Evolutionary conservation across 805 yeast species (phyloP).

Genomic region (Yarrowia hollandica): DNA sequence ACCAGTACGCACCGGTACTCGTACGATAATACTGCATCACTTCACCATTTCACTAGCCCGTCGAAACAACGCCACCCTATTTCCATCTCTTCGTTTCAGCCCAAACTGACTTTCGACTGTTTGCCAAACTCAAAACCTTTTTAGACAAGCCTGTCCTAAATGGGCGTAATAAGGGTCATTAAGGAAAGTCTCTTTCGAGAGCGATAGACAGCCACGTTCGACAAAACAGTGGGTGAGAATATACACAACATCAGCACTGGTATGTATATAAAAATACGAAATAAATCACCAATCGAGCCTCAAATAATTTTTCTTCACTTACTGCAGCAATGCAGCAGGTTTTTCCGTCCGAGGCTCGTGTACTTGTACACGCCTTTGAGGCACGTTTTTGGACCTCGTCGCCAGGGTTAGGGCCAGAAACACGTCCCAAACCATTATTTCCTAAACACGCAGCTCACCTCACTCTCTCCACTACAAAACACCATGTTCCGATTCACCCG

Average conservation of each 20-base stretch:
- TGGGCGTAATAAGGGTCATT: neutral
- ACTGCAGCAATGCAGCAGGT: neutral
- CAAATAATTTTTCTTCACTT: neutral
- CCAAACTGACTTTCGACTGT: neutral
- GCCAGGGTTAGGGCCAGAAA: conserved; percentile 20
- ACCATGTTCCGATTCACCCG: conserved; percentile 27
- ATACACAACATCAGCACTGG: too few relatives aligned
- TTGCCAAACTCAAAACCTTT: neutral
- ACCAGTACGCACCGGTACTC: too few relatives aligned
- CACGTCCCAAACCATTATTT: conserved; percentile 5
- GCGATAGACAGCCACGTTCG: conserved; percentile 8
- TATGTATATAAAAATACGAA: too few relatives aligned
- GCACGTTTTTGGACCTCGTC: conserved; percentile 1
- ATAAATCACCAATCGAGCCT: neutral
- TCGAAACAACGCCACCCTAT: conserved; percentile 18
- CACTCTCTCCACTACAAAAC: neutral
- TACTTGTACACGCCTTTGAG: conserved; percentile 6
- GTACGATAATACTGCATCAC: too few relatives aligned
- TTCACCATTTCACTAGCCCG: too few relatives aligned
- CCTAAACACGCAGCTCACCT: conserved; percentile 5
- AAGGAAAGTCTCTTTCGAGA: neutral
- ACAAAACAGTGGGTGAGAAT: too few relatives aligned
- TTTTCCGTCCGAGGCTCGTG: neutral
- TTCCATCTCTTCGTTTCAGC: neutral
- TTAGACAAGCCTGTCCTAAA: conserved; percentile 1